Evolutionary conservation across 345 rosid species (phyloP).

Genomic region (Aegle marmelos): DNA sequence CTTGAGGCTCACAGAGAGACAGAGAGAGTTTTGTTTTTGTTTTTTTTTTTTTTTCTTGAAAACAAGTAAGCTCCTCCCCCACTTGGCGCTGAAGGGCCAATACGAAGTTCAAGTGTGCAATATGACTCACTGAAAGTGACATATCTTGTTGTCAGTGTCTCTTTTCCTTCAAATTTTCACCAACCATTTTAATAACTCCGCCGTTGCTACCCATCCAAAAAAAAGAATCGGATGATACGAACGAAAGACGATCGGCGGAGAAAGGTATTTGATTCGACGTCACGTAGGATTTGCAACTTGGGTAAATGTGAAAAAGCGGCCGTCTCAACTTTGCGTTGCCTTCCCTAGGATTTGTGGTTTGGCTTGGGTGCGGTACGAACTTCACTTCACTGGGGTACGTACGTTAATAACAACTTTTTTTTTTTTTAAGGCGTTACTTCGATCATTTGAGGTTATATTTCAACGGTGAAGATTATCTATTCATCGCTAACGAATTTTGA

Average conservation of each 20-base stretch:
- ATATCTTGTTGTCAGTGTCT: background rate
- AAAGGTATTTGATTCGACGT: background rate
- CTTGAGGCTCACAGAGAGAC: background rate
- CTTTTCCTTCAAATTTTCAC: background rate
- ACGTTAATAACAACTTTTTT: too few species aligned
- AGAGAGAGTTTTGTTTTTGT: background rate
- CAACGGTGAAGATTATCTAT: too few species aligned
- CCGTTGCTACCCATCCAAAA: background rate
- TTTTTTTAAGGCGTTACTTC: too few species aligned
- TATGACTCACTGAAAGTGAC: background rate
- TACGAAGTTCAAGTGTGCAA: background rate
- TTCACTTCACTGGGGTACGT: too few species aligned
- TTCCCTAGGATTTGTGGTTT: too few species aligned
- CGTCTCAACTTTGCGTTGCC: too few species aligned
- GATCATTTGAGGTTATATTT: too few species aligned
- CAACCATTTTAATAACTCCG: background rate
- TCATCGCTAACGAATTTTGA: too few species aligned
- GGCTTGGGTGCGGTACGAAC: too few species aligned
- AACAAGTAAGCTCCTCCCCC: background rate
- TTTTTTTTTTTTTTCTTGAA: background rate
- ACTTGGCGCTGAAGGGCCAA: constrained; percentile 1
- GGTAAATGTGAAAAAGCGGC: background rate
- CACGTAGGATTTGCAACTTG: background rate
- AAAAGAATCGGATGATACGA: background rate
- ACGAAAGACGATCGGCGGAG: background rate